These are phyloP conservation scores for Platismatia glauca DNA, from an alignment of 495 filamentous ascomycete genomes.

Conservation along the genomic window DNA sequence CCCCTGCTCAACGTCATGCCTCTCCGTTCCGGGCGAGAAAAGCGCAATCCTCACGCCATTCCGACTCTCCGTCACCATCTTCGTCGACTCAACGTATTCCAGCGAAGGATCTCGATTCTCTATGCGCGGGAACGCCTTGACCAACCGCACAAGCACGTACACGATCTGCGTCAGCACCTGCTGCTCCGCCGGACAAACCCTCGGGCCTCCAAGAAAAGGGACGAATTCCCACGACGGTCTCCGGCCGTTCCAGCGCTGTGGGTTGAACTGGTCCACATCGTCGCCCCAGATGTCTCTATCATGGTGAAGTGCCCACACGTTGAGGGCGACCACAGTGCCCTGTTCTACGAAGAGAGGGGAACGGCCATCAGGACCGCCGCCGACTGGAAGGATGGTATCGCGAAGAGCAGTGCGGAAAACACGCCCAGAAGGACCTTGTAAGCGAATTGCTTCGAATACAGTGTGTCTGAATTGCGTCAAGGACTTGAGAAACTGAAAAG, in stretches of 20 bases:
- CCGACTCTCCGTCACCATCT: background rate
- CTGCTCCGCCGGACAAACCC: constrained; percentile 47
- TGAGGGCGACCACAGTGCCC: constrained; percentile 25
- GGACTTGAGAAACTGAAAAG: background rate
- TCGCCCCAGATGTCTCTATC: constrained; percentile 29
- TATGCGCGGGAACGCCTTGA: constrained; percentile 30
- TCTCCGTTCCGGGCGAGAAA: too few species aligned
- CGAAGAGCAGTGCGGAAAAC: constrained; percentile 44
- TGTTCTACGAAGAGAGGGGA: constrained; percentile 39
- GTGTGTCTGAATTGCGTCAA: background rate
- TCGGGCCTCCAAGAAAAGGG: constrained; percentile 55
- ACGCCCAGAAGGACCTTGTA: constrained; percentile 49
- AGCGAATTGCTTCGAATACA: constrained; percentile 29
- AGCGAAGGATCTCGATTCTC: constrained; percentile 22
- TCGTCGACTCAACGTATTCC: background rate
- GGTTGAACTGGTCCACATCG: constrained; percentile 25
- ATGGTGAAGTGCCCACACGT: constrained; percentile 27
- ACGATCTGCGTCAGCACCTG: constrained; percentile 51
- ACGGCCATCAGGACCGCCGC: constrained; percentile 42
- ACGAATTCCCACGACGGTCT: constrained; percentile 47
- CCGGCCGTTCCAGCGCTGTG: constrained; percentile 17
- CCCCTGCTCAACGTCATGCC: too few species aligned
- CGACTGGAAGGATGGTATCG: constrained; percentile 43
- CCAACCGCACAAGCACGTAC: constrained; percentile 41
- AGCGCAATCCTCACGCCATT: background rate